Percentiles rank a stretch among this genome's conserved stretches.
Evolutionary conservation across 2,329 filamentous ascomycete species (phyloP).

Genomic region (Stachybotrys echinatus): DNA sequence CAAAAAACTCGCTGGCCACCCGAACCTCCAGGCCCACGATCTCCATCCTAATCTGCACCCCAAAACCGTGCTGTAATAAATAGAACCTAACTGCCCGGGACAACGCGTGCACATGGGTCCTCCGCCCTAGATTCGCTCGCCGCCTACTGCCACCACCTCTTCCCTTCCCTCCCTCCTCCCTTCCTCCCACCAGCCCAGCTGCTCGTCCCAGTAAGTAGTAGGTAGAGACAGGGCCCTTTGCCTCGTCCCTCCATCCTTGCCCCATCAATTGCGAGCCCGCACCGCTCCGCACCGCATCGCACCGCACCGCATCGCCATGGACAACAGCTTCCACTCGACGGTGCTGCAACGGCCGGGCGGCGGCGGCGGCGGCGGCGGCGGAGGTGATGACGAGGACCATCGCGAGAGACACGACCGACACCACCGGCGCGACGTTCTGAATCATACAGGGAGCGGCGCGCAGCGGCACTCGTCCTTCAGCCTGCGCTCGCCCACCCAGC

Average conservation of each 20-base stretch:
- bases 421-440: constrained; percentile 41
- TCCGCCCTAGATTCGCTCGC: constrained; percentile 1
- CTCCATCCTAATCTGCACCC: neutral
- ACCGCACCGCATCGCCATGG: constrained; percentile 26
- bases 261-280: neutral
- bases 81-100: neutral
- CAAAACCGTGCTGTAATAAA: neutral
- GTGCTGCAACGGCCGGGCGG: constrained; percentile 41
- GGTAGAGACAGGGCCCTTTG: neutral
- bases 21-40: neutral
- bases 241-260: constrained; percentile 5
- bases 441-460: constrained; percentile 25
- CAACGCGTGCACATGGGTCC: constrained; percentile 1
- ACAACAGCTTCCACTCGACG: constrained; percentile 43
- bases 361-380: constrained; percentile 11
- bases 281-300: neutral
- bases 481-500: constrained; percentile 43
- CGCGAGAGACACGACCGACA: constrained; percentile 31
- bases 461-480: constrained; percentile 40
- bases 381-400: constrained; percentile 27
- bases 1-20: neutral
- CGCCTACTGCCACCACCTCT: neutral
- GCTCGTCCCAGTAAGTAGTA: neutral
- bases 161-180: constrained; percentile 2
- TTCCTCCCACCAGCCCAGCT: neutral